These are phyloP conservation scores for Trichophyton schoenleinii DNA, from an alignment of 2,329 filamentous ascomycete species.

Conservation along the genomic window DNA sequence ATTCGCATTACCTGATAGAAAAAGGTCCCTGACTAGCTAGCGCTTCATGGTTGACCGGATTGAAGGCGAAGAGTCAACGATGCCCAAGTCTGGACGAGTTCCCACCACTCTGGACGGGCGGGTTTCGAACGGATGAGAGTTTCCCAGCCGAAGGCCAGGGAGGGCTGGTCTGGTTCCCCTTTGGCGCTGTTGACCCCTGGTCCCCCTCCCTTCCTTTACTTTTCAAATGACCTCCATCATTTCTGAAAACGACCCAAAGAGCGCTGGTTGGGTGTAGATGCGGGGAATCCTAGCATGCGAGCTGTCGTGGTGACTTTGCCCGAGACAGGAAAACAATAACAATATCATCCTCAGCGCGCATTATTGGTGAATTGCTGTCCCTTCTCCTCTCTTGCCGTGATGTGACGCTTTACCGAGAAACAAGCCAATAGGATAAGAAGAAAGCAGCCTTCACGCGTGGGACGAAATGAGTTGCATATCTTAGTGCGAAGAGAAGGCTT, in stretches of 20 bases:
- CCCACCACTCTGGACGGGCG: background rate
- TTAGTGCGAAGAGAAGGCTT: background rate
- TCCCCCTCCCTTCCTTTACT: background rate
- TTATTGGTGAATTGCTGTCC: background rate
- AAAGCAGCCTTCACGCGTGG: background rate
- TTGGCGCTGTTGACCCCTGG: background rate
- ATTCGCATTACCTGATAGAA: background rate
- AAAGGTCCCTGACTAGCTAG: background rate
- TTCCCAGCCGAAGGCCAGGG: background rate
- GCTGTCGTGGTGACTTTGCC: background rate
- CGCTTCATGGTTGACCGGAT: background rate
- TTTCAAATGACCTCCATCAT: background rate
- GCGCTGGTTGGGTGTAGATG: background rate
- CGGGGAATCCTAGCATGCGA: background rate
- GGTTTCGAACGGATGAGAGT: background rate
- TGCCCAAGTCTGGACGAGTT: background rate
- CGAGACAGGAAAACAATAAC: background rate
- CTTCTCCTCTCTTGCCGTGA: background rate
- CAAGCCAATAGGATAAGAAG: background rate
- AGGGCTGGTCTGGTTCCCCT: background rate
- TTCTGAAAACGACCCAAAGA: background rate
- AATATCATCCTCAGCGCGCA: background rate
- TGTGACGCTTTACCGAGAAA: background rate
- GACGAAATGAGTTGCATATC: background rate
- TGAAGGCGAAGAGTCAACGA: background rate